Evolutionary conservation across 371 early-diverging fungal species (phyloP).

Genomic region (Mortierella sp.): DNA sequence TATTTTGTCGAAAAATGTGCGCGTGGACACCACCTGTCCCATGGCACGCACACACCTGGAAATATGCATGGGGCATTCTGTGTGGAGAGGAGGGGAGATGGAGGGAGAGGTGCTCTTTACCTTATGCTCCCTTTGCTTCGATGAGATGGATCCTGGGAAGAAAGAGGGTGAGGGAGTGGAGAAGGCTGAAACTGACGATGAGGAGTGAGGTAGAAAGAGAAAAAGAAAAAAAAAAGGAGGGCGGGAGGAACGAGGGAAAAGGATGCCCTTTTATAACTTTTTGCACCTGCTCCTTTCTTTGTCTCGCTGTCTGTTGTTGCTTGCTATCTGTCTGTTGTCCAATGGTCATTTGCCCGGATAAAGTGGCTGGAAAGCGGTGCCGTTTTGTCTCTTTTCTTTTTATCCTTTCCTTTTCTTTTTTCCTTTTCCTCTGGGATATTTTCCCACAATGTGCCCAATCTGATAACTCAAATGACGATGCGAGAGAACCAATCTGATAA

Average conservation of each 20-base stretch:
- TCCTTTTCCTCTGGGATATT: not conserved
- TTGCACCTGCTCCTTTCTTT: not conserved
- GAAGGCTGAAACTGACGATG: not conserved
- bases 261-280: not conserved
- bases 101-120: not conserved
- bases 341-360: not conserved
- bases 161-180: constrained; percentile 2
- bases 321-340: too few relatives aligned
- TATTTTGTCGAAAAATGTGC: constrained; percentile 1
- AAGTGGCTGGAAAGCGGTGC: not conserved
- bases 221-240: constrained; percentile 10
- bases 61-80: not conserved
- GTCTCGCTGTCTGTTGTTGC: too few relatives aligned
- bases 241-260: not conserved
- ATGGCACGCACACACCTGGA: too few relatives aligned
- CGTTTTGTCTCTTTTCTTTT: not conserved
- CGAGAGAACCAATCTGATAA: not conserved
- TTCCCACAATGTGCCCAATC: not conserved
- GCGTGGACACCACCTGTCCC: not conserved
- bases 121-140: not conserved
- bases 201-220: not conserved
- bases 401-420: not conserved
- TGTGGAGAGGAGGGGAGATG: not conserved
- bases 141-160: not conserved
- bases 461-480: not conserved